Evolutionary conservation across 2,329 filamentous ascomycete species (phyloP), one percentile per base, ranked within the genome.

Genomic region (Grosmannia clavigera): DNA sequence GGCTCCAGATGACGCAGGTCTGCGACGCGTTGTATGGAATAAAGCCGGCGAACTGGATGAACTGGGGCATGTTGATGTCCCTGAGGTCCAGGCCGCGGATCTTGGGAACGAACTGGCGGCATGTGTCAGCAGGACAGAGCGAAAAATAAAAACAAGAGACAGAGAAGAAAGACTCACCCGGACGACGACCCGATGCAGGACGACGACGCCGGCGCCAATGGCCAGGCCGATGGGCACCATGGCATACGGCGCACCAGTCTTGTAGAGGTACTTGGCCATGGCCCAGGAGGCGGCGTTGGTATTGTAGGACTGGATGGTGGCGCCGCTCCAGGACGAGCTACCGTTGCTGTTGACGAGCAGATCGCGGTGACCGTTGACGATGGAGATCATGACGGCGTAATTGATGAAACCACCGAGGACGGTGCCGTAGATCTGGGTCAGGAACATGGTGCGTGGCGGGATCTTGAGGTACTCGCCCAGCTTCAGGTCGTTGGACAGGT

Each of bases 381-480:
- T 81, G 14, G 75, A 75, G 22, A 75, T 76, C 80, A 83, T 82
- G 59, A 65, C 64, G 29, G 54, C 64, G 58, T 65, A 65, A 57
- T 80, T 81, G 65, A 82, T 66, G 57, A 76, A 77, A 0, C 74
- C 79, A 9, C 80, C 80, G 0, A 83, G 69, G 1, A 82, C 65
- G 0, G 79, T 82, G 19, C 78, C 80, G 63, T 79, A 82, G 5
- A 82, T 72, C 40, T 83, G 80, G 0, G 78, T 82, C 5, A 75
- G 64, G 64, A 83, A 82, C 79, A 82, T 82, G 57, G 75, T 67
- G 0, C 78, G 75, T 2, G 78, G 79, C 1, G 79, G 78, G 6
- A 82, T 78, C 64, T 83, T 83, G 65, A 79, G 74, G 77, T 83
- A 83, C 70, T 83, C 78, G 25, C 81, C 81, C 73, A 82, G 75